phyloP scores from a whole-genome alignment of 225 moss, liverwort and hornwort species.

The Neckera pumila region DNA sequence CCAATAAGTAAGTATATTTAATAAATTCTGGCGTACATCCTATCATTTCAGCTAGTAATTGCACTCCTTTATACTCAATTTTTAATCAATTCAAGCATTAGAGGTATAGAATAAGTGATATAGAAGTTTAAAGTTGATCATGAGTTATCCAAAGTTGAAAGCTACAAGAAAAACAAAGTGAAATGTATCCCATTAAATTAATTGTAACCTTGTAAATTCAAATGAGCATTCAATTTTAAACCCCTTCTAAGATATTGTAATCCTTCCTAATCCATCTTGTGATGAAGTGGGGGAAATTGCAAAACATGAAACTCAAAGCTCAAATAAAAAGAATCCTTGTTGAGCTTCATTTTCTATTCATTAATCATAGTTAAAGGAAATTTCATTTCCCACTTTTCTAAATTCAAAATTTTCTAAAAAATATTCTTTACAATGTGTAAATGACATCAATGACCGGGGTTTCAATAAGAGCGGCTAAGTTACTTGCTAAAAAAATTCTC shows the following conservation, averaged over 20 bases:
- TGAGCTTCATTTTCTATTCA: not conserved
- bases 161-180: not conserved
- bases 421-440: fast-evolving
- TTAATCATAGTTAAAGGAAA: not conserved
- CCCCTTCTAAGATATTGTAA: not conserved
- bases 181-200: not conserved
- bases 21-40: too few relatives aligned
- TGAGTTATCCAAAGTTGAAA: not conserved
- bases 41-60: too few relatives aligned
- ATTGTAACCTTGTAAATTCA: not conserved
- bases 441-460: fast-evolving
- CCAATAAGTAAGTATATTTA: too few relatives aligned
- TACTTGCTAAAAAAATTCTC: not conserved
- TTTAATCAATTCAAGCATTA: not conserved
- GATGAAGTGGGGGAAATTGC: fast-evolving
- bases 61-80: too few relatives aligned
- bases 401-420: not conserved
- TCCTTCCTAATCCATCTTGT: not conserved
- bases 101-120: not conserved
- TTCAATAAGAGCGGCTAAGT: not conserved
- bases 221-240: not conserved
- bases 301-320: not conserved
- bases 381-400: not conserved
- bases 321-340: not conserved
- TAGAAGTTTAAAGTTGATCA: not conserved